Evolutionary conservation across 2,329 filamentous ascomycete genomes (phyloP).

Genomic region (Sporothrix mexicana): DNA sequence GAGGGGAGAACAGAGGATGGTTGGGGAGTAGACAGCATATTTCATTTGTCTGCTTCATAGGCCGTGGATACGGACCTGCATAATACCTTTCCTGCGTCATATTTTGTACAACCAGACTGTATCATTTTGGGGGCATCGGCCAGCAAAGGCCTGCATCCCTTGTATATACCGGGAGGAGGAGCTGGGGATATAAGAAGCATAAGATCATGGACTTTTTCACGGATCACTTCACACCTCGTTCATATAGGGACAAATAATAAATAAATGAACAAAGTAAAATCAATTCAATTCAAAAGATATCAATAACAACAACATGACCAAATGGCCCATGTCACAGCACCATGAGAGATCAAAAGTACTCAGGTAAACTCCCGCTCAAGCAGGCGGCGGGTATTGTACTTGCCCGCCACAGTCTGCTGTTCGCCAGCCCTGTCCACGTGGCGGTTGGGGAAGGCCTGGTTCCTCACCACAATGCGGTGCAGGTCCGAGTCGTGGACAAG

Average conservation of each 20-base stretch:
- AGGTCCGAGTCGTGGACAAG: constrained; percentile 13
- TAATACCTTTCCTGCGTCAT: constrained; percentile 14
- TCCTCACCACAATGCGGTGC: constrained; percentile 16
- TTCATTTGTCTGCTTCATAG: neutral
- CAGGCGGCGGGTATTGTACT: too few species aligned
- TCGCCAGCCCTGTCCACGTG: neutral
- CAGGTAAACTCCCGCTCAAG: constrained; percentile 35
- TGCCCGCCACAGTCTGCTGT: too few species aligned
- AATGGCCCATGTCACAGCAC: too few species aligned
- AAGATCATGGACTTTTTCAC: neutral
- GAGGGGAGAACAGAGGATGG: neutral
- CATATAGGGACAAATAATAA: neutral
- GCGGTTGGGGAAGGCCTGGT: constrained; percentile 7
- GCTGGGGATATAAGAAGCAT: neutral
- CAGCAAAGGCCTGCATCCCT: neutral
- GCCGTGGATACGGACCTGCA: neutral
- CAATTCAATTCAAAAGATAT: neutral
- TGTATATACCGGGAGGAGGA: constrained; percentile 5
- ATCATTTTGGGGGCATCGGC: neutral
- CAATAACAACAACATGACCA: neutral
- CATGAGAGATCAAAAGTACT: too few species aligned
- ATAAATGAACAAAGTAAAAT: neutral
- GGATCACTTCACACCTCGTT: neutral
- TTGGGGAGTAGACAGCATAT: neutral
- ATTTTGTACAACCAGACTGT: constrained; percentile 17